Evolutionary conservation across 2,329 filamentous ascomycete genomes (phyloP).

Genomic region (Talaromyces sp.): DNA sequence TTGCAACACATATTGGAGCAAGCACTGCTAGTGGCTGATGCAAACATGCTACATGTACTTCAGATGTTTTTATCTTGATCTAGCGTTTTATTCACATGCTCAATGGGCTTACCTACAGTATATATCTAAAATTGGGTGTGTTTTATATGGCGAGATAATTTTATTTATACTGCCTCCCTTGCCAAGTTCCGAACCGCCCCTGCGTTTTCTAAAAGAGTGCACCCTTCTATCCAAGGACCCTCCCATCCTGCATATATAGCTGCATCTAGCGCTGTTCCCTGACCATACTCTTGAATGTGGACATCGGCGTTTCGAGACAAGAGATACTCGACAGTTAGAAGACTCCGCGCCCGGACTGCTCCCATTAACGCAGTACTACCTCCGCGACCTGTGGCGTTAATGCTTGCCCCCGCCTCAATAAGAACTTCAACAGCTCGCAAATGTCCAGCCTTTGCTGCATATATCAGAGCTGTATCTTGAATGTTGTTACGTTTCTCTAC

Average conservation of each 20-base stretch:
- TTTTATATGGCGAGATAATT: no score
- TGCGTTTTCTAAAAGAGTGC: background rate
- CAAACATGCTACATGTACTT: background rate
- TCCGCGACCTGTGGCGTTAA: slow-evolving; percentile 12
- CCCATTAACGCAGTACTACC: slow-evolving; percentile 6
- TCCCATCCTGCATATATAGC: background rate
- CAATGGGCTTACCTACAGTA: no score
- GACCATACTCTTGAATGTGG: background rate
- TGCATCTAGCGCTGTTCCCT: slow-evolving; percentile 1
- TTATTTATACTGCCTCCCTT: no score
- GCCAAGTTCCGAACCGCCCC: background rate
- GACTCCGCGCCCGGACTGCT: background rate
- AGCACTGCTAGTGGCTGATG: slow-evolving; percentile 28
- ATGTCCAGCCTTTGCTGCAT: background rate
- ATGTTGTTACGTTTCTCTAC: background rate
- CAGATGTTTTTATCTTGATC: background rate
- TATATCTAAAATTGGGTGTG: no score
- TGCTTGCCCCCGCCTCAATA: slow-evolving; percentile 15
- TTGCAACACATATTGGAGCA: slow-evolving; percentile 50
- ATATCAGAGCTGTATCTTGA: background rate
- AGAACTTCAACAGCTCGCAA: slow-evolving; percentile 16
- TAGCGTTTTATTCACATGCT: background rate
- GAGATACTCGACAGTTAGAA: slow-evolving; percentile 4
- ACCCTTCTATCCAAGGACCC: slow-evolving; percentile 4
- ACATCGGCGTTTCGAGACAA: background rate